phyloP scores from a whole-genome alignment of 306 rosid genomes.

The Pyrus betulifolia region DNA sequence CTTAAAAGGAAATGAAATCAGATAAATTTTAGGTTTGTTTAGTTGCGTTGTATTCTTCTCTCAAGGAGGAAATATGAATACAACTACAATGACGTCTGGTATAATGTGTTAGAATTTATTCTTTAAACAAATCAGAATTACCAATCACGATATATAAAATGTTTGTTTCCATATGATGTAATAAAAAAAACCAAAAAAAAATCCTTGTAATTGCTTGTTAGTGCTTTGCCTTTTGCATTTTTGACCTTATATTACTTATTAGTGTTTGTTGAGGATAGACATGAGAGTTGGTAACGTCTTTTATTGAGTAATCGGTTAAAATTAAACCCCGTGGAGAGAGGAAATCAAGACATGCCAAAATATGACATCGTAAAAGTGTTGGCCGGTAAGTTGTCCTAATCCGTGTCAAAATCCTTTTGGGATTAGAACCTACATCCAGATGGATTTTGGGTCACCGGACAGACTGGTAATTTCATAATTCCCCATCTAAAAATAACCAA shows the following conservation, averaged over 20 bases:
- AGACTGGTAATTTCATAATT: not conserved
- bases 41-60: too few relatives aligned
- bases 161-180: not conserved
- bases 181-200: not conserved
- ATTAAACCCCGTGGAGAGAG: not conserved
- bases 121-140: not conserved
- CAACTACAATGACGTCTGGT: too few relatives aligned
- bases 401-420: not conserved
- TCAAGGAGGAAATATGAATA: too few relatives aligned
- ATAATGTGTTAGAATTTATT: not conserved
- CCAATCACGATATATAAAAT: too few relatives aligned
- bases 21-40: too few relatives aligned
- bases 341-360: not conserved
- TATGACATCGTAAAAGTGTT: not conserved
- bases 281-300: not conserved
- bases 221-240: not conserved
- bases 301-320: not conserved
- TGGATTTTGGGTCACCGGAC: not conserved
- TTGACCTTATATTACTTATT: not conserved
- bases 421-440: not conserved
- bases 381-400: conserved; percentile 5
- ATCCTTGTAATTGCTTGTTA: not conserved
- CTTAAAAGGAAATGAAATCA: too few relatives aligned
- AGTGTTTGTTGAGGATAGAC: not conserved
- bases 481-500: not conserved